These are phyloP conservation scores for Tolypocladium endophyticum DNA, from an alignment of 2,329 filamentous ascomycete species.

Conservation along the genomic window DNA sequence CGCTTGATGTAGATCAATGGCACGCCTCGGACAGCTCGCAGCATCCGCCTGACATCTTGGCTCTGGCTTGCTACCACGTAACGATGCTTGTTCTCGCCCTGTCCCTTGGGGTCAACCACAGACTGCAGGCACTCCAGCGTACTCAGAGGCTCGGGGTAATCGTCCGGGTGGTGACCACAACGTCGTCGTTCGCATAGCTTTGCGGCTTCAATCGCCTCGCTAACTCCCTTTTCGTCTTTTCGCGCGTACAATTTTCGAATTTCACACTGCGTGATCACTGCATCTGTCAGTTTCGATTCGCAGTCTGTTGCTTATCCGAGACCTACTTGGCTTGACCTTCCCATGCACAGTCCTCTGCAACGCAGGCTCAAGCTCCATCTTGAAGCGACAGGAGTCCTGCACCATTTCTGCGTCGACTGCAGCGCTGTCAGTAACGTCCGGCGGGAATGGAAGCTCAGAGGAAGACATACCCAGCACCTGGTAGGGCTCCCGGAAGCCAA, in stretches of 20 bases:
- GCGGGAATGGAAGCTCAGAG: not conserved
- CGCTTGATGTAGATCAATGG: conserved; percentile 70
- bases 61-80: conserved; percentile 73
- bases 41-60: conserved; percentile 46
- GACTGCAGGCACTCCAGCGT: conserved; percentile 59
- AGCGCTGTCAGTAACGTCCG: conserved; percentile 1
- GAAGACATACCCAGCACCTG: conserved; percentile 60
- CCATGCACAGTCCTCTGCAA: conserved; percentile 79
- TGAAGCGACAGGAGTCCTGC: conserved; percentile 68
- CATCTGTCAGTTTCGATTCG: conserved; percentile 10
- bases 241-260: conserved; percentile 68
- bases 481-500: conserved; percentile 88
- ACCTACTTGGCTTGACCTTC: conserved; percentile 68
- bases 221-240: conserved; percentile 40
- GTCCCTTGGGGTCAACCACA: conserved; percentile 70
- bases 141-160: conserved; percentile 60
- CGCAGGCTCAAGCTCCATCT: conserved; percentile 75
- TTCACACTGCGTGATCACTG: conserved; percentile 72
- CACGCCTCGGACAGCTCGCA: conserved; percentile 60
- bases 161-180: conserved; percentile 66
- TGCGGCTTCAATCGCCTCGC: conserved; percentile 59
- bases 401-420: conserved; percentile 77
- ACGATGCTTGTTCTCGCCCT: conserved; percentile 62
- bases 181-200: conserved; percentile 67
- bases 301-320: conserved; percentile 1